Conservation (phyloP, 106 monocot genomes). For the Allium cepa region DNA sequence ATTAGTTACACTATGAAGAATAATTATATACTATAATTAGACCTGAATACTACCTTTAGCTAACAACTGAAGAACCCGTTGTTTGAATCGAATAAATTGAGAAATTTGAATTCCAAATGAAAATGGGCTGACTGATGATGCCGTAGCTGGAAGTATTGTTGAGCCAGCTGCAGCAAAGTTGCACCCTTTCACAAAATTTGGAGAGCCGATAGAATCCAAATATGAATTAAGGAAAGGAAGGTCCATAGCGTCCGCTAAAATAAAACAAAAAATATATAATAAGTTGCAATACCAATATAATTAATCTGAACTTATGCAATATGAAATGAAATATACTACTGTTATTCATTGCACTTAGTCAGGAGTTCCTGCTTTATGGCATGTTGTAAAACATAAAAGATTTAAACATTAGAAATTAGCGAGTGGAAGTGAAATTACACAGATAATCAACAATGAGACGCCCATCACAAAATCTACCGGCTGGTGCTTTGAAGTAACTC, state of each 20-base stretch:
- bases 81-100: constrained; percentile 73
- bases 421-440: constrained; percentile 19
- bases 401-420: no score
- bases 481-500: constrained; percentile 49
- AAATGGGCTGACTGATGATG: constrained; percentile 73
- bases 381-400: no score
- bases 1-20: no score
- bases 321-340: no score
- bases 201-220: constrained; percentile 69
- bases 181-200: constrained; percentile 56
- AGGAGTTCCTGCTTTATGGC: no score
- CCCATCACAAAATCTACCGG: constrained; percentile 82
- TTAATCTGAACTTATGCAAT: no score
- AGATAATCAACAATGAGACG: constrained; percentile 91
- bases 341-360: no score
- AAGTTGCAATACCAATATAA: no score
- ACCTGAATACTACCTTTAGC: background rate
- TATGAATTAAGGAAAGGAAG: constrained; percentile 70
- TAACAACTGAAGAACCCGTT: constrained; percentile 58
- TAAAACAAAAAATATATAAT: constrained; percentile 3
- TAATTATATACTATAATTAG: background rate
- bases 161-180: constrained; percentile 85
- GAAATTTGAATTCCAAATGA: constrained; percentile 73
- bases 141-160: constrained; percentile 65
- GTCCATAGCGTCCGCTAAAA: constrained; percentile 74